Evolutionary conservation across 495 filamentous ascomycete genomes (phyloP), one percentile per base, ranked within the genome.

Genomic region (Parathielavia appendiculata): DNA sequence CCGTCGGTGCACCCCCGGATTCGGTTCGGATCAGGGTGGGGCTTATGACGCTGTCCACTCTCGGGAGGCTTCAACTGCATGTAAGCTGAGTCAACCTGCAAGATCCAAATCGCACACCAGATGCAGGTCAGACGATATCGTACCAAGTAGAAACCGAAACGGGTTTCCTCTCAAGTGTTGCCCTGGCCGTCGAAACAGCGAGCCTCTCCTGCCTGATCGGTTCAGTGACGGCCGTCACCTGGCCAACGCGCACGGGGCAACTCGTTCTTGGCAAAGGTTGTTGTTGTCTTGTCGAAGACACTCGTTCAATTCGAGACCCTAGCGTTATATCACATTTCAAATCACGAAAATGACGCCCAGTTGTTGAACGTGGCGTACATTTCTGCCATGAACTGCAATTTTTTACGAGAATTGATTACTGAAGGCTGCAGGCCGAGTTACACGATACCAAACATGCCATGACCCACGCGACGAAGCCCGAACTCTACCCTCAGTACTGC

Each of bases 401-500:
- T 9, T 3, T 16, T 14, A 44, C 13, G 12, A 16, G 23, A 22
- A 39, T 8, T 5, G 3, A 40, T 36, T 22, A 54, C 51, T 20
- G 13, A 40, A 38, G 41, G 54, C 51, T 51, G 41, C 48, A 49
- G 36, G 36, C 19, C 55, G 35, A 16, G 51, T 52, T 22, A 58
- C 41, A 20, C 43, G 46, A 62, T 50, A 11, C 26, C 8, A 55
- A 60, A 69, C 62, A 76, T 81, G 74, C 81, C 69, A 86, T 84
- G 82, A 80, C 72, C 70, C 68, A 64, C 66, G 58, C 62, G 61
- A 57, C 60, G 35, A 38, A n/a, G 36, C 62, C 63, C 71, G 43
- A 75, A 17, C 44, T 89, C 68, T 96, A 96, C 68, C 90, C 91
- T 16, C 84, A 86, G 17, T 95, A 86, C 71, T 95, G 90, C 75